Evolutionary conservation across 2,329 filamentous ascomycete species (phyloP).

Genomic region (Xylaria digitata): DNA sequence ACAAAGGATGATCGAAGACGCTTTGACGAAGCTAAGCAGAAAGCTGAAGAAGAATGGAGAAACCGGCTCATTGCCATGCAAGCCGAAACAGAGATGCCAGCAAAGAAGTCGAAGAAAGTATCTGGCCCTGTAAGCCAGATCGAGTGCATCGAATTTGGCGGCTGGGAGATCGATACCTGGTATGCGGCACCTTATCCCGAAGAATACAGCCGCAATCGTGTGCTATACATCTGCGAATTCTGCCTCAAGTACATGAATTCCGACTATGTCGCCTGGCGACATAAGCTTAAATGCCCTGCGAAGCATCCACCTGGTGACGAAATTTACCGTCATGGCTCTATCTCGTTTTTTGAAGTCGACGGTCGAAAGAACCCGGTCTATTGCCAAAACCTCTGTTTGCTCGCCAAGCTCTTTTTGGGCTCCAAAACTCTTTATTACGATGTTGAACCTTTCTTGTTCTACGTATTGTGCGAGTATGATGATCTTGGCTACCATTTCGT

Average conservation of each 20-base stretch:
- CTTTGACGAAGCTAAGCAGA: constrained; percentile 90
- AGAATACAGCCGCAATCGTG: constrained; percentile 95
- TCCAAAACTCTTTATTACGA: constrained; percentile 99
- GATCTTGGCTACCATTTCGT: constrained; percentile 94
- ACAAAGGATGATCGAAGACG: constrained; percentile 81
- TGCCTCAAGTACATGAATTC: constrained; percentile 99
- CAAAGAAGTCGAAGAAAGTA: constrained; percentile 77
- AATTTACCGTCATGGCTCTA: constrained; percentile 90
- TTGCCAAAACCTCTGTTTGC: constrained; percentile 94
- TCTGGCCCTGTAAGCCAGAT: constrained; percentile 94
- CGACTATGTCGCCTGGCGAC: constrained; percentile 96
- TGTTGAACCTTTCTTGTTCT: constrained; percentile 96
- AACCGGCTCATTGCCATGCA: constrained; percentile 70
- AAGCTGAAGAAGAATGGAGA: constrained; percentile 92
- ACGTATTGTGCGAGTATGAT: constrained; percentile 95
- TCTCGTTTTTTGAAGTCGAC: constrained; percentile 97
- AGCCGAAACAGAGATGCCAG: constrained; percentile 69
- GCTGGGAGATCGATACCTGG: constrained; percentile 98
- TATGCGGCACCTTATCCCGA: constrained; percentile 98
- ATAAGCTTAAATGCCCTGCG: constrained; percentile 95
- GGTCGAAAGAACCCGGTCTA: constrained; percentile 98
- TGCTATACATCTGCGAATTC: constrained; percentile 99
- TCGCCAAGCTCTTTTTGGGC: constrained; percentile 97
- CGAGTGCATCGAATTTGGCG: constrained; percentile 97
- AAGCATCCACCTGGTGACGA: constrained; percentile 98